Conservation (phyloP, 1,139 yeast species). For the Taiozyma sp. region DNA sequence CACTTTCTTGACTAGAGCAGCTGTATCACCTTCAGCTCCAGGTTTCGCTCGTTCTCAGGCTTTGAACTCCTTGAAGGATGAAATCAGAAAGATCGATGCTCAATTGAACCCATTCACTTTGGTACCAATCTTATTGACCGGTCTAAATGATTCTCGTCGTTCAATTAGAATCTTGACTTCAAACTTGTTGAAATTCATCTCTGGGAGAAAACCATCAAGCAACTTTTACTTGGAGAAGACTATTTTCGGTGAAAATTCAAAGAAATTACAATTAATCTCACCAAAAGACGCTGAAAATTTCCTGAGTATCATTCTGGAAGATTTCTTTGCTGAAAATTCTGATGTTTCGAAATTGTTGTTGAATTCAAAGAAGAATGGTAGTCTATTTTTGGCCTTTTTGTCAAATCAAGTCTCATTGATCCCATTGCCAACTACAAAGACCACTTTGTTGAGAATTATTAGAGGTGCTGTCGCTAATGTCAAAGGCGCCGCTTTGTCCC, state of each 20-base stretch:
- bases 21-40: constrained; percentile 55
- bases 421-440: constrained; percentile 40
- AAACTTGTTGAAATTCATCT: constrained; percentile 29
- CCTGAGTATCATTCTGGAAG: constrained; percentile 39
- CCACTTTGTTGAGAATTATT: constrained; percentile 33
- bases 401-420: constrained; percentile 42
- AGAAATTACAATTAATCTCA: constrained; percentile 48
- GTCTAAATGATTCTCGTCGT: constrained; percentile 34
- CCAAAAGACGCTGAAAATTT: constrained; percentile 58
- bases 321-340: constrained; percentile 40
- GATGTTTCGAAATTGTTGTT: constrained; percentile 35
- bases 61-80: constrained; percentile 34
- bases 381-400: constrained; percentile 40
- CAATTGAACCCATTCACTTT: constrained; percentile 34
- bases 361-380: constrained; percentile 37
- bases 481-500: constrained; percentile 34
- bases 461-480: constrained; percentile 27
- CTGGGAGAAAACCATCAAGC: constrained; percentile 34
- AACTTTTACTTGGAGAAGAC: constrained; percentile 34
- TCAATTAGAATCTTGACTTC: constrained; percentile 32
- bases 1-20: constrained; percentile 53
- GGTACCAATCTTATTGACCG: constrained; percentile 37
- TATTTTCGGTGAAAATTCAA: constrained; percentile 42
- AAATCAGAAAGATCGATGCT: constrained; percentile 32
- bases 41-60: constrained; percentile 45